Evolutionary conservation across 768 basidiomycete genomes (phyloP), one percentile per base, ranked within the genome.

Genomic region (Austroboletus festivus): DNA sequence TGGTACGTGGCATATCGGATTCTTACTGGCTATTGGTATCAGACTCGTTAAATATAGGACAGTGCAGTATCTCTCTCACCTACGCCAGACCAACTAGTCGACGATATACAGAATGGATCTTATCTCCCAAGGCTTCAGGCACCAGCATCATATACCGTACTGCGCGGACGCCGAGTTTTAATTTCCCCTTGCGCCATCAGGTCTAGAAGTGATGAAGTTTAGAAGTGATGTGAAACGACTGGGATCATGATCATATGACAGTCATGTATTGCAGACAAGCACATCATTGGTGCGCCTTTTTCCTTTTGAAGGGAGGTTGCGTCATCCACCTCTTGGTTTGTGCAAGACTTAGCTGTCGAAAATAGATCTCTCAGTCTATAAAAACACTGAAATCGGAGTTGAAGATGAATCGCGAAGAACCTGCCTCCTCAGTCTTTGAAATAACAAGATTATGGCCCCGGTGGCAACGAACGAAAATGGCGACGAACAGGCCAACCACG

Each of bases 381-480:
- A 63, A 37, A 15, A 59, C 41, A n/a, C n/a, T n/a, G n/a, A n/a
- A n/a, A n/a, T n/a, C n/a, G n/a, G n/a, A n/a, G n/a, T n/a, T 20
- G 18, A 28, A 12, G 5, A 28, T 28, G 28, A 5, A 28, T 28
- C 5, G 28, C 28, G 12, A 28, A n/a, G n/a, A n/a, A n/a, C n/a
- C n/a, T n/a, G n/a, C n/a, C n/a, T n/a, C n/a, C n/a, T n/a, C n/a
- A n/a, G n/a, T n/a, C n/a, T n/a, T n/a, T n/a, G n/a, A n/a, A n/a
- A n/a, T n/a, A 37, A n/a, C 48, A 26, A 37, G 13, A 42, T 34
- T 40, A 81, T 82, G 80, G 73, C 80, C 44, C 76, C 78, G 21
- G 74, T 77, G 28, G 75, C 78, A 51, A 77, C 73, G 26, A 54
- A 68, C 45, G 71, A 75, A 41, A 62, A 56, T 44, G 55, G 49